Base-by-base conservation (phyloP, 2,329 filamentous ascomycete genomes). In the Colletotrichum neosansevieriae region DNA sequence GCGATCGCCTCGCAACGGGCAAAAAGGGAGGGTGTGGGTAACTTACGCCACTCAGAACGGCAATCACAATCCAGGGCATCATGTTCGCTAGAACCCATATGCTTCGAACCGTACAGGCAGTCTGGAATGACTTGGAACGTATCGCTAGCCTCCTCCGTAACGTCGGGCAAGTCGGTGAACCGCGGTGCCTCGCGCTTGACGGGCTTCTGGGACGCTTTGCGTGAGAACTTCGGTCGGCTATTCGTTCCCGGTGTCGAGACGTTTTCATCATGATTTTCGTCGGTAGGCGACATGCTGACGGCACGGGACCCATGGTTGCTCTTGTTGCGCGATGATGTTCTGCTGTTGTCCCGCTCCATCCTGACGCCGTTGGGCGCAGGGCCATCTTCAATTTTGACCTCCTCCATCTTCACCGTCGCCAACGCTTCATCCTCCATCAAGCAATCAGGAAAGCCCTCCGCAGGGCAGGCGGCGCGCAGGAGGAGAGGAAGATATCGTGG, bases 41-140 rank as follows among this genome's bases (percentile, higher is more conserved):
- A 86, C 94, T 85, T 91, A 98, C 95, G 91, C 92, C 93, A 98
- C 82, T 98, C 94, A 81, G 97, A 93, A 73, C 88, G 85, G 81
- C 96, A 99, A 78, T 99, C 96, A 81, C 96, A 99, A 80, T 98
- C 96, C 79, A 98, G 86, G 69, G 93, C 84, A 80, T 92, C 95
- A 81, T 94, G 92, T 76, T 98, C 95, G 29, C 96, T 97, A 72
- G 91, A 92, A 59, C 96, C 96, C 82, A 98, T 90, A 73, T 92
- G 89, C 79, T 97, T 98, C 72, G 94, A 94, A 61, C 93, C 94
- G 80, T 99, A 99, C 38, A 92, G 91, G 79, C 95, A 98, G 73
- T 93, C 89, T 59, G 90, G 83, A 71, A 99, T 94, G 58, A 95
- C 84, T 72, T 93, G 88, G 74, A 99, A 99, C 13, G 89, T 88